phyloP scores from a whole-genome alignment of 768 basidiomycete genomes.

The Tulasnella sp. region DNA sequence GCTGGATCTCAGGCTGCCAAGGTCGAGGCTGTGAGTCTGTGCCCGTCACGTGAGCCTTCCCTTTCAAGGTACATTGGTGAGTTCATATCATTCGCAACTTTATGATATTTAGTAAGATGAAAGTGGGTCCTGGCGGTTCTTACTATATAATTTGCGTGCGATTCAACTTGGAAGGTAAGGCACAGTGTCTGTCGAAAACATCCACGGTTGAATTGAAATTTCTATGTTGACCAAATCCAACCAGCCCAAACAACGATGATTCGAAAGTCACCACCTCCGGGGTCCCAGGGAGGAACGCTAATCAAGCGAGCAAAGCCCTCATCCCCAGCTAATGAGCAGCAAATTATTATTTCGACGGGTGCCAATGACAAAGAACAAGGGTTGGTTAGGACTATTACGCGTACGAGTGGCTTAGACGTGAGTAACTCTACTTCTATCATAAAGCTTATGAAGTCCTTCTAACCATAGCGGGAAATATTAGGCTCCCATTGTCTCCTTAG shows the following conservation, averaged over 20 bases:
- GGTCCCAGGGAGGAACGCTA: slow-evolving; percentile 3
- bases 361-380: slow-evolving; percentile 64
- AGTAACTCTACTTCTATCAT: not conserved
- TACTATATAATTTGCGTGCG: no score
- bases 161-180: no score
- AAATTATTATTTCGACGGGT: slow-evolving; percentile 64
- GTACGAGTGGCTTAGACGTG: slow-evolving; percentile 81
- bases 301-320: slow-evolving; percentile 11
- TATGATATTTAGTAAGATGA: no score
- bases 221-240: not conserved
- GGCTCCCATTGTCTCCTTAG: slow-evolving; percentile 79
- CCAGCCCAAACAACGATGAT: slow-evolving; percentile 3
- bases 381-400: slow-evolving; percentile 69
- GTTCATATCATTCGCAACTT: no score
- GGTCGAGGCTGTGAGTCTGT: no score
- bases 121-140: no score
- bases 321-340: slow-evolving; percentile 28
- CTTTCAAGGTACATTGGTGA: no score
- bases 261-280: slow-evolving; percentile 10
- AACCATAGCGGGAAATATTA: not conserved
- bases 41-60: no score
- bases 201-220: no score
- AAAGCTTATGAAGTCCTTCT: not conserved
- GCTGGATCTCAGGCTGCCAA: no score
- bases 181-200: no score